phyloP scores from a whole-genome alignment of 768 basidiomycete species.

The Phallus indusiatus region DNA sequence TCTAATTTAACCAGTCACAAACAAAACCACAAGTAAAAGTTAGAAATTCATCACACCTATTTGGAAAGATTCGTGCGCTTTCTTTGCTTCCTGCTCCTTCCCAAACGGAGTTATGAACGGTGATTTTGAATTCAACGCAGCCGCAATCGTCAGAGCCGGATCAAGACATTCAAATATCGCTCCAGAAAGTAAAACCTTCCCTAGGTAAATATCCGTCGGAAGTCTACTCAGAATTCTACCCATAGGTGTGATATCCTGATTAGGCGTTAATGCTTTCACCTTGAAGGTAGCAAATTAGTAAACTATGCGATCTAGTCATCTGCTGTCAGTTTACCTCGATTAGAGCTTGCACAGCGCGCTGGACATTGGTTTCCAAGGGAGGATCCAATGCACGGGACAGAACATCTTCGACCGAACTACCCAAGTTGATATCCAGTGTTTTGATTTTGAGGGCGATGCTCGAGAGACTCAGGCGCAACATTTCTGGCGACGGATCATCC shows the following conservation, averaged over 20 bases:
- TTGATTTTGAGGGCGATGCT: constrained; percentile 88
- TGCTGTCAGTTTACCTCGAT: constrained; percentile 42
- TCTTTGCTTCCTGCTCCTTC: constrained; percentile 75
- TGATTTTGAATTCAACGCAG: constrained; percentile 84
- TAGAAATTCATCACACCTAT: constrained; percentile 39
- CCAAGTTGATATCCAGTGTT: constrained; percentile 85
- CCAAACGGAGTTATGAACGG: constrained; percentile 90
- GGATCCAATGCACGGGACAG: constrained; percentile 85
- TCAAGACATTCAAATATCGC: constrained; percentile 85
- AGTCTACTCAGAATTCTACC: constrained; percentile 83
- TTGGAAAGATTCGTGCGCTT: constrained; percentile 72
- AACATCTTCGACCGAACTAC: constrained; percentile 81
- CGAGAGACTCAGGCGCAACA: constrained; percentile 86
- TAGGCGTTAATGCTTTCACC: constrained; percentile 77
- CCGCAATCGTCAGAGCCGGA: constrained; percentile 93
- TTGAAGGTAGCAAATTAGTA: constrained; percentile 18
- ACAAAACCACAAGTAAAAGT: not conserved
- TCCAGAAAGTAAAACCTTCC: constrained; percentile 83
- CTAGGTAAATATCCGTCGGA: constrained; percentile 92
- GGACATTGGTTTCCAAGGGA: constrained; percentile 76
- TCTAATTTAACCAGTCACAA: constrained; percentile 34
- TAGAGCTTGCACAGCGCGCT: constrained; percentile 81
- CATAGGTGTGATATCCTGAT: constrained; percentile 92
- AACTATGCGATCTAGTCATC: not conserved
- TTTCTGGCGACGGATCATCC: constrained; percentile 89